Conservation (phyloP, 2,329 filamentous ascomycete species). For the Xylaria polymorpha region DNA sequence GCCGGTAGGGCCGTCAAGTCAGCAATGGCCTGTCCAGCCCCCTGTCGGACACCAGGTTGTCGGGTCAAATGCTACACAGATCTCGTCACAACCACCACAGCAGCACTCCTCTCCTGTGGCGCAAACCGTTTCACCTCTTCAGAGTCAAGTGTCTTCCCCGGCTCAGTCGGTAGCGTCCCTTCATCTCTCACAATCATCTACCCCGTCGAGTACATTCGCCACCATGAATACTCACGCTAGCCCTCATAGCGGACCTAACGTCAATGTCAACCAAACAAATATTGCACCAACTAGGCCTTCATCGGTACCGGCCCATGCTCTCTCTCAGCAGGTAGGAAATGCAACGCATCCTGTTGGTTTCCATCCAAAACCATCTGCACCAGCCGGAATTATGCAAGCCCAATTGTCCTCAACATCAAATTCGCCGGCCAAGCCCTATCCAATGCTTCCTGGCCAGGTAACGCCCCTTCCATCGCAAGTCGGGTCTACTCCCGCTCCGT, state of each 20-base stretch:
- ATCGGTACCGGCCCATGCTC: slow-evolving; percentile 10
- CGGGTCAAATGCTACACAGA: slow-evolving; percentile 4
- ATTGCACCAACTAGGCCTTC: slow-evolving; percentile 36
- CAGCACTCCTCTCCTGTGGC: slow-evolving; percentile 39
- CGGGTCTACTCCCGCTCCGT: slow-evolving; percentile 37
- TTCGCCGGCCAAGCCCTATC: slow-evolving; percentile 42
- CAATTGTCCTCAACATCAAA: slow-evolving; percentile 8
- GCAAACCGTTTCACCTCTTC: slow-evolving; percentile 44
- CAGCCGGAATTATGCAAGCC: slow-evolving; percentile 17
- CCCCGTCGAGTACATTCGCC: slow-evolving; percentile 38
- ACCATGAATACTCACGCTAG: slow-evolving; percentile 28
- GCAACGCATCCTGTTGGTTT: not conserved
- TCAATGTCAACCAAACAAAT: slow-evolving; percentile 29
- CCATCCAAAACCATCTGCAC: slow-evolving; percentile 11
- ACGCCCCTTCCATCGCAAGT: slow-evolving; percentile 47
- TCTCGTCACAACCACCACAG: slow-evolving; percentile 27
- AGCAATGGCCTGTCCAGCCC: slow-evolving; percentile 25
- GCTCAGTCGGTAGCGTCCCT: slow-evolving; percentile 46
- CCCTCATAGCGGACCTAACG: not conserved
- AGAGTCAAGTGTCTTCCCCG: slow-evolving; percentile 49
- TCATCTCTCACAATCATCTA: slow-evolving; percentile 43
- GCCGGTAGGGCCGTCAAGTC: not conserved
- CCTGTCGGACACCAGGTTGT: slow-evolving; percentile 18
- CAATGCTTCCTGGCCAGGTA: slow-evolving; percentile 50
- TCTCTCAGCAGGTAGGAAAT: slow-evolving; percentile 28